These are phyloP conservation scores for Chalaropsis ovoidea DNA, from an alignment of 2,329 filamentous ascomycete species.

Conservation along the genomic window DNA sequence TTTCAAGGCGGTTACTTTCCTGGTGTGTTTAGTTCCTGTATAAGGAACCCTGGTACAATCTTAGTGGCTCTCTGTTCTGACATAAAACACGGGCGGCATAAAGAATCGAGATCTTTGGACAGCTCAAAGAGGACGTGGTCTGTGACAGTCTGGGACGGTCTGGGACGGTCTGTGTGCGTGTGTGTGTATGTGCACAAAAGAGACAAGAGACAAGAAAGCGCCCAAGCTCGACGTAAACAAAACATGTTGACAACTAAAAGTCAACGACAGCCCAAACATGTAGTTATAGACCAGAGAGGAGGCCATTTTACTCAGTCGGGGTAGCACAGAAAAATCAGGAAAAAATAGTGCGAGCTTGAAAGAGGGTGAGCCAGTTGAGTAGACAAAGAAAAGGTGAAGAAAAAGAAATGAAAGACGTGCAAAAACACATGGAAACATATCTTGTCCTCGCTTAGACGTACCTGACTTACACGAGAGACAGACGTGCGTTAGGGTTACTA, in stretches of 20 bases:
- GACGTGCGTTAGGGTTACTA: background rate
- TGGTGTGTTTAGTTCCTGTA: background rate
- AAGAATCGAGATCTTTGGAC: slow-evolving; percentile 10
- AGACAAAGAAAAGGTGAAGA: background rate
- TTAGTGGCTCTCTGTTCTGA: background rate
- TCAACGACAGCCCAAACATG: background rate
- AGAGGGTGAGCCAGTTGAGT: too few relatives aligned
- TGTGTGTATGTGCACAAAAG: background rate
- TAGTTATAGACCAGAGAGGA: too few relatives aligned
- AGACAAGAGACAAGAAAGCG: background rate
- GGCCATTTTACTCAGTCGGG: too few relatives aligned
- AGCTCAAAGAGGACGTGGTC: too few relatives aligned
- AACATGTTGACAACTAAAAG: background rate
- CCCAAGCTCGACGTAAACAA: background rate
- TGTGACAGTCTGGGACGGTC: background rate
- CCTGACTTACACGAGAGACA: background rate
- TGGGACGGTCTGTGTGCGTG: background rate
- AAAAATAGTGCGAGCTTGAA: background rate
- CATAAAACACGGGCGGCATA: background rate
- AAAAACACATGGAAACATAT: background rate
- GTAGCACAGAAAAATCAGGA: too few relatives aligned
- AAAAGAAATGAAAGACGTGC: background rate
- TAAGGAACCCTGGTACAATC: too few relatives aligned
- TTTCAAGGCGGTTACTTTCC: background rate
- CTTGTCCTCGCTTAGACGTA: too few relatives aligned